Evolutionary conservation across 2,329 filamentous ascomycete genomes (phyloP).

Genomic region (Neurospora sp.): DNA sequence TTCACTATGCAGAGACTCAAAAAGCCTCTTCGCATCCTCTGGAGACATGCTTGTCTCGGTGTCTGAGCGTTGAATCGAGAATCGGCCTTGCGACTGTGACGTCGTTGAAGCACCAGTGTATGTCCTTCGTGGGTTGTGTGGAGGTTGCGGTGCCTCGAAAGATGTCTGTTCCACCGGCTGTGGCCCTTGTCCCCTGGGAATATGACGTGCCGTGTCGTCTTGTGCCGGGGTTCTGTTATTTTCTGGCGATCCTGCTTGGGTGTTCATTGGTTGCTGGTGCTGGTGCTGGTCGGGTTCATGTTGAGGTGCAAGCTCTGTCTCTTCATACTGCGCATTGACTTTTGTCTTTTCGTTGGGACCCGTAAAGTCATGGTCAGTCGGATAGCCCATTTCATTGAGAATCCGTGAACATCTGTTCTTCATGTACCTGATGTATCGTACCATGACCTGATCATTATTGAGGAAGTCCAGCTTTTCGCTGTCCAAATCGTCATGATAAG

Average conservation of each 20-base stretch:
- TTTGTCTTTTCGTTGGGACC: background rate
- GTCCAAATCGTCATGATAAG: slow-evolving; percentile 2
- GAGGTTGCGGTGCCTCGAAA: background rate
- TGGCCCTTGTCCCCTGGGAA: background rate
- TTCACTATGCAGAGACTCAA: background rate
- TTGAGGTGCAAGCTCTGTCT: background rate
- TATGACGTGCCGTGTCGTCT: background rate
- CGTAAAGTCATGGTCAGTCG: background rate
- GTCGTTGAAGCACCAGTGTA: background rate
- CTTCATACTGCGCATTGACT: background rate
- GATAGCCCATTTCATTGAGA: background rate
- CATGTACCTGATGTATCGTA: background rate
- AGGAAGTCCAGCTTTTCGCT: background rate
- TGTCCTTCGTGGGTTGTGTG: background rate
- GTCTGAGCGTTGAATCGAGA: background rate
- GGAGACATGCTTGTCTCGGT: background rate
- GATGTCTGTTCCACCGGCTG: background rate
- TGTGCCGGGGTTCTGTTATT: background rate
- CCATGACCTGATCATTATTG: slow-evolving; percentile 2
- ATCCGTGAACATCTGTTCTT: background rate
- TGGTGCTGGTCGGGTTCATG: background rate
- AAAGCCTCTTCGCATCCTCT: background rate
- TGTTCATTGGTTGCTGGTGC: background rate
- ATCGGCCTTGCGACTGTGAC: background rate
- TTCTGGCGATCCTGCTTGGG: background rate